phyloP scores from a whole-genome alignment of 2,329 filamentous ascomycete genomes.

The Beauveria medogensis region DNA sequence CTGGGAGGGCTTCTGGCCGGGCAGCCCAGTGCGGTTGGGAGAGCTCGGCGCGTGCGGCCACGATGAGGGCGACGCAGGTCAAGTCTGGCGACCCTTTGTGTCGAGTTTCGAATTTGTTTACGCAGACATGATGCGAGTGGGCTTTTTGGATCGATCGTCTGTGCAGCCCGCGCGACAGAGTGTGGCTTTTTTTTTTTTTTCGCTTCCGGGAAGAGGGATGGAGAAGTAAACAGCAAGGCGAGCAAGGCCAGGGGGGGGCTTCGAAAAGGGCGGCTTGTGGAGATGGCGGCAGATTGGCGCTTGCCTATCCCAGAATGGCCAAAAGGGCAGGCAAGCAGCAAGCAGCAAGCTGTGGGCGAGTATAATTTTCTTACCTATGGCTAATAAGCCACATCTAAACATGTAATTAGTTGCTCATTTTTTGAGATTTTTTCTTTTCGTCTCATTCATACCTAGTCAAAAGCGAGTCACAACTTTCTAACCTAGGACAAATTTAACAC shows the following conservation, averaged over 20 bases:
- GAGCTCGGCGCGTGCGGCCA: constrained; percentile 11
- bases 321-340: neutral
- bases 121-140: neutral
- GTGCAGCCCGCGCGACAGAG: constrained; percentile 5
- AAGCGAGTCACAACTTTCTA: too few relatives aligned
- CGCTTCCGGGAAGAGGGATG: neutral
- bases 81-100: too few relatives aligned
- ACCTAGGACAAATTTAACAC: too few relatives aligned
- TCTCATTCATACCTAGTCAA: too few relatives aligned
- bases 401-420: too few relatives aligned
- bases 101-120: neutral
- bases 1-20: neutral
- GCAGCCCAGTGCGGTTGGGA: constrained; percentile 1
- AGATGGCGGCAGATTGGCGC: constrained; percentile 1
- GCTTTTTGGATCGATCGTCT: neutral
- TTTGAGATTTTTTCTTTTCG: too few relatives aligned
- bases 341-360: neutral
- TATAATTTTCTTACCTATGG: too few relatives aligned
- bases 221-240: neutral
- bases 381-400: too few relatives aligned
- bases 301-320: neutral
- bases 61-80: neutral
- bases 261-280: constrained; percentile 2
- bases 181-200: neutral
- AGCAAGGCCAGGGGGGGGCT: neutral